A percentile compares a stretch with the other conserved stretches of the same genome.
Evolutionary conservation across 2,329 filamentous ascomycete species (phyloP).

Genomic region (Dactylellina leptospora): DNA sequence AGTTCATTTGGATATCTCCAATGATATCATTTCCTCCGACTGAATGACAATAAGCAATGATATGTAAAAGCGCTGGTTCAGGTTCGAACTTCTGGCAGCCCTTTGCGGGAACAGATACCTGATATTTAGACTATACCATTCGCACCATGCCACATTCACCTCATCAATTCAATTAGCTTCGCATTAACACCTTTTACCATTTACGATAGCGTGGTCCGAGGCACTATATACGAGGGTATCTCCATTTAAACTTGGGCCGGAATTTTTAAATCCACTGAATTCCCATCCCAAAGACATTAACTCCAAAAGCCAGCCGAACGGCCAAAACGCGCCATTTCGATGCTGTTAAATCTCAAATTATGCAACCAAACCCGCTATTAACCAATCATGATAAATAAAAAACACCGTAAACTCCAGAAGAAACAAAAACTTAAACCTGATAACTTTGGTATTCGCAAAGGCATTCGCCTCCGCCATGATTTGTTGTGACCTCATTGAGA

Average conservation of each 20-base stretch:
- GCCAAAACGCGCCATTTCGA: background rate
- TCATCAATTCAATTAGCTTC: too few relatives aligned
- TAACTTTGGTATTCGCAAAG: conserved; percentile 38
- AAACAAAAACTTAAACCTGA: background rate
- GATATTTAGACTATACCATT: too few relatives aligned
- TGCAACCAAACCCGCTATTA: background rate
- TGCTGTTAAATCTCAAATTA: background rate
- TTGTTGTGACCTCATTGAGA: conserved; percentile 10
- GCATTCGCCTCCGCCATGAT: conserved; percentile 25
- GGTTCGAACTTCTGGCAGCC: too few relatives aligned
- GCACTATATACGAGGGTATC: conserved; percentile 3
- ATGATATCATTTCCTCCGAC: too few relatives aligned
- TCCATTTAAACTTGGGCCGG: background rate
- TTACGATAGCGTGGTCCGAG: too few relatives aligned
- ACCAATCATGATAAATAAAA: background rate
- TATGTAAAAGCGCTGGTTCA: too few relatives aligned
- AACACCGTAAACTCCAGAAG: conserved; percentile 13
- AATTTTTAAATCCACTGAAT: background rate
- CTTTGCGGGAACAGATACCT: too few relatives aligned
- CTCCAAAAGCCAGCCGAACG: background rate
- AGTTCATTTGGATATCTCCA: too few relatives aligned
- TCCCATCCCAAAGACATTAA: background rate
- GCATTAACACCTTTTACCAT: too few relatives aligned
- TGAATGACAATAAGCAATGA: too few relatives aligned
- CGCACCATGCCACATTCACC: too few relatives aligned